Evolutionary conservation across 169 alveolate genomes (phyloP).

Genomic region (Cryptosporidium baileyi): DNA sequence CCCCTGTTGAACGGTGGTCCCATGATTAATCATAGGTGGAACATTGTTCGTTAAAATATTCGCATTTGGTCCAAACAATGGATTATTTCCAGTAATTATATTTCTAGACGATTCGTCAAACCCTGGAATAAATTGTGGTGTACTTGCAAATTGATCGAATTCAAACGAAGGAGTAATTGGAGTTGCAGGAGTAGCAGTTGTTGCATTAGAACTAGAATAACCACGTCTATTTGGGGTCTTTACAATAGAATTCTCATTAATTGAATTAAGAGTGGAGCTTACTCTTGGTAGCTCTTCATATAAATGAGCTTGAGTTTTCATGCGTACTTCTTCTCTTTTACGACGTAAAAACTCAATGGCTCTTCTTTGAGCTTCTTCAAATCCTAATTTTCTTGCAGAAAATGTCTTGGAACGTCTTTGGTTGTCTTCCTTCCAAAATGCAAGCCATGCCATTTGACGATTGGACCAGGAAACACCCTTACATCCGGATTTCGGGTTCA

Average conservation of each 20-base stretch:
- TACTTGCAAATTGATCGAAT: constrained; percentile 6
- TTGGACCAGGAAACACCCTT: constrained; percentile 70
- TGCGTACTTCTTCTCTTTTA: constrained; percentile 54
- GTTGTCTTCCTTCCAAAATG: constrained; percentile 70
- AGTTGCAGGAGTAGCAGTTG: constrained; percentile 68
- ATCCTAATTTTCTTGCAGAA: constrained; percentile 66
- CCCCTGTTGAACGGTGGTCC: background rate
- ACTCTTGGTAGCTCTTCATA: constrained; percentile 70
- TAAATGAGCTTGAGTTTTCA: constrained; percentile 69
- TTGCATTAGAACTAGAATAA: constrained; percentile 8
- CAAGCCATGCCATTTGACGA: constrained; percentile 71
- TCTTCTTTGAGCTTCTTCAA: constrained; percentile 66
- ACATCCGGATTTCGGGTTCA: constrained; percentile 67
- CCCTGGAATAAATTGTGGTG: constrained; percentile 32
- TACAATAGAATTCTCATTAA: background rate
- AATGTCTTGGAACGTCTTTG: constrained; percentile 63
- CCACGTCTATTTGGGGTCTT: constrained; percentile 43
- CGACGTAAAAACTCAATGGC: constrained; percentile 67
- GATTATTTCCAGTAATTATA: constrained; percentile 17
- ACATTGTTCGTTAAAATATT: constrained; percentile 20
- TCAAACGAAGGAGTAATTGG: constrained; percentile 48
- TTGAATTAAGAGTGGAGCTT: constrained; percentile 11
- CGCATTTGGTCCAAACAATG: constrained; percentile 22
- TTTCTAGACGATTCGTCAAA: constrained; percentile 43
- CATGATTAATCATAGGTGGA: constrained; percentile 15